phyloP scores from a whole-genome alignment of 768 basidiomycete genomes.

The Sarcodon aspratus region DNA sequence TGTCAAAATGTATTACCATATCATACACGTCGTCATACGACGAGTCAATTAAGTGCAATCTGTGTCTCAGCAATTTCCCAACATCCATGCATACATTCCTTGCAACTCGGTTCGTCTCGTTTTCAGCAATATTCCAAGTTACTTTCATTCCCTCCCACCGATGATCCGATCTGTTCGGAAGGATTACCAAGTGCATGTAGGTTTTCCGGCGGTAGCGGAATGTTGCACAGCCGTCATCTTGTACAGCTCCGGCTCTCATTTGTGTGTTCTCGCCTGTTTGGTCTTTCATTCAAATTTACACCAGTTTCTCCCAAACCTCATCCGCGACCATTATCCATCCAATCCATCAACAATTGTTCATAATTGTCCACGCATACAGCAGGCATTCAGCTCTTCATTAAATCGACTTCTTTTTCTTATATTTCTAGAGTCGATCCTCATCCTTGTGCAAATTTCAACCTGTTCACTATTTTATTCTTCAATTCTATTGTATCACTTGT shows the following conservation, averaged over 20 bases:
- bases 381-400: slow-evolving; percentile 17
- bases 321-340: slow-evolving; percentile 22
- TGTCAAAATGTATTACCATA: slow-evolving; percentile 72
- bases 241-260: slow-evolving; percentile 11
- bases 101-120: slow-evolving; percentile 23
- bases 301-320: slow-evolving; percentile 13
- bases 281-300: slow-evolving; percentile 3
- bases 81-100: slow-evolving; percentile 27
- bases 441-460: slow-evolving; percentile 36
- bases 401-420: slow-evolving; percentile 26
- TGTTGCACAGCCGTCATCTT: slow-evolving; percentile 13
- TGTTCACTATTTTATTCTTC: slow-evolving; percentile 79
- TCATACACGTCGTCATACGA: slow-evolving; percentile 44
- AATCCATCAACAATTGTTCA: slow-evolving; percentile 28
- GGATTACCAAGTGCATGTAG: too few relatives aligned
- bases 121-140: slow-evolving; percentile 46
- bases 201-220: slow-evolving; percentile 5
- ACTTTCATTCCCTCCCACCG: too few relatives aligned
- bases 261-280: slow-evolving; percentile 8
- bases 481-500: slow-evolving; percentile 52
- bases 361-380: slow-evolving; percentile 32
- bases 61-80: slow-evolving; percentile 23
- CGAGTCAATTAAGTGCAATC: slow-evolving; percentile 38
- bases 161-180: too few relatives aligned
- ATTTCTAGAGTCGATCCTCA: slow-evolving; percentile 32